Evolutionary conservation across 352 stramenopile species (phyloP).

Genomic region (Globisporangium cystogenes): DNA sequence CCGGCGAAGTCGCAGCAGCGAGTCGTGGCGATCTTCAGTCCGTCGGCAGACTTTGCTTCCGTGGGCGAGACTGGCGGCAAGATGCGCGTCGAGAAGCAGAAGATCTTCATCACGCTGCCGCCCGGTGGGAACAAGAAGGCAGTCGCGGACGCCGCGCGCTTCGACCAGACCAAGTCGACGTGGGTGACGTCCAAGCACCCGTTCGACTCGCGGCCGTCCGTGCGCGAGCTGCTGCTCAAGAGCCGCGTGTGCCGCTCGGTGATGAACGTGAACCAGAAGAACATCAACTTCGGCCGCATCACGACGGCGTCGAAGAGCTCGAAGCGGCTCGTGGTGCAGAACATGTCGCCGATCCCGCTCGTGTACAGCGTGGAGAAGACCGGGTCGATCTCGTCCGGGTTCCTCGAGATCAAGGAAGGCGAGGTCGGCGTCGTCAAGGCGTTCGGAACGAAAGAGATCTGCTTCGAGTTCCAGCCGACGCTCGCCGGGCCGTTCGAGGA

Average conservation of each 20-base stretch:
- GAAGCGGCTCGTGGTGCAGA: constrained; percentile 82
- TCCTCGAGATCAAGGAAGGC: constrained; percentile 87
- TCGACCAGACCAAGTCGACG: constrained; percentile 48
- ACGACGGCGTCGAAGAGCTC: constrained; percentile 81
- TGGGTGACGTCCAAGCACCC: constrained; percentile 77
- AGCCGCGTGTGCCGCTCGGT: constrained; percentile 81
- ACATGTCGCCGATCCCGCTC: constrained; percentile 81
- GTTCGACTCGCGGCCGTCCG: constrained; percentile 71
- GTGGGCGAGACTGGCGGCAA: constrained; percentile 44
- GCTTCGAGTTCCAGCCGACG: constrained; percentile 85
- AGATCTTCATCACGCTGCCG: constrained; percentile 84
- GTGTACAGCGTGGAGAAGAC: constrained; percentile 88
- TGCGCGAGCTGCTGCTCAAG: constrained; percentile 82
- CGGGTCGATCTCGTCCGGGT: constrained; percentile 86
- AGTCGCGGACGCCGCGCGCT: constrained; percentile 44
- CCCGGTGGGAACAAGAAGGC: constrained; percentile 83
- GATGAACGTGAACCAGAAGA: constrained; percentile 90
- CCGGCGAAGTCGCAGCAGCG: constrained; percentile 71
- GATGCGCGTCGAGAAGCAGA: constrained; percentile 79
- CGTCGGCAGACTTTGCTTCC: constrained; percentile 28
- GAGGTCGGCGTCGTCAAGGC: constrained; percentile 82
- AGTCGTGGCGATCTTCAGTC: constrained; percentile 76
- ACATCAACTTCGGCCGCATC: constrained; percentile 90
- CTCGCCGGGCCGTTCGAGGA: constrained; percentile 85
- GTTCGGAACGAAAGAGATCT: constrained; percentile 87